Conservation (phyloP, 2,329 filamentous ascomycete species). For the Xylariaceae sp. region DNA sequence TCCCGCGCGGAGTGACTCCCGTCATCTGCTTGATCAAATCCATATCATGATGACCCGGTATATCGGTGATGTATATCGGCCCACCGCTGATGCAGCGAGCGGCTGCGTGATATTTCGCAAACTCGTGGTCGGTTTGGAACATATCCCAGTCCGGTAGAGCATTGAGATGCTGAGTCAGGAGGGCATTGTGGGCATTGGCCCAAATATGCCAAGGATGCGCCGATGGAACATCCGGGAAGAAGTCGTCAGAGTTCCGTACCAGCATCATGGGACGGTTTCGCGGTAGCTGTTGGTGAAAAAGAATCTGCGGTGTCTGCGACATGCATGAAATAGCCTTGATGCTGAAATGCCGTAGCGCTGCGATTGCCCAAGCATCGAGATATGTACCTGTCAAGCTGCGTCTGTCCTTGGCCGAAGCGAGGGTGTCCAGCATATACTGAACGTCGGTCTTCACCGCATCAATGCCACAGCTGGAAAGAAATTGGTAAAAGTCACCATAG, state of each 20-base stretch:
- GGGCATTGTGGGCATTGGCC: conserved; percentile 82
- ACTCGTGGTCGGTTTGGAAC: conserved; percentile 63
- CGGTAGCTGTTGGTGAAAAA: conserved; percentile 81
- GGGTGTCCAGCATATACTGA: conserved; percentile 82
- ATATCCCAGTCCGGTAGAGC: conserved; percentile 79
- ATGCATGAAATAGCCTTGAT: conserved; percentile 86
- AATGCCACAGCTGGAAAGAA: conserved; percentile 68
- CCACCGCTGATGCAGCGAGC: conserved; percentile 86
- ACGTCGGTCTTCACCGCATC: conserved; percentile 91
- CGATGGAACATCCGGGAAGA: conserved; percentile 75
- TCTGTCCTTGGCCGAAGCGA: conserved; percentile 65
- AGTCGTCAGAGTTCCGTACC: conserved; percentile 85
- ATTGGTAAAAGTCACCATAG: conserved; percentile 89
- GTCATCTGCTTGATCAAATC: conserved; percentile 77
- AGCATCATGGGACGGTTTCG: conserved; percentile 66
- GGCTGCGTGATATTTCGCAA: conserved; percentile 81
- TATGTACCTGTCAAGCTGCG: conserved; percentile 69
- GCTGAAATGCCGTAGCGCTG: conserved; percentile 73
- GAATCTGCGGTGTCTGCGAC: conserved; percentile 80
- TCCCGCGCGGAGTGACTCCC: conserved; percentile 64
- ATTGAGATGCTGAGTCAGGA: conserved; percentile 81
- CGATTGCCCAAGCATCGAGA: conserved; percentile 80
- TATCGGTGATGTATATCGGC: conserved; percentile 91
- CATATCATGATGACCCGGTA: conserved; percentile 75
- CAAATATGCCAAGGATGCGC: conserved; percentile 96